These are phyloP conservation scores for Kalanchoe fedtschenkoi DNA, from an alignment of 164 flowering plant genomes.

Conservation along the genomic window DNA sequence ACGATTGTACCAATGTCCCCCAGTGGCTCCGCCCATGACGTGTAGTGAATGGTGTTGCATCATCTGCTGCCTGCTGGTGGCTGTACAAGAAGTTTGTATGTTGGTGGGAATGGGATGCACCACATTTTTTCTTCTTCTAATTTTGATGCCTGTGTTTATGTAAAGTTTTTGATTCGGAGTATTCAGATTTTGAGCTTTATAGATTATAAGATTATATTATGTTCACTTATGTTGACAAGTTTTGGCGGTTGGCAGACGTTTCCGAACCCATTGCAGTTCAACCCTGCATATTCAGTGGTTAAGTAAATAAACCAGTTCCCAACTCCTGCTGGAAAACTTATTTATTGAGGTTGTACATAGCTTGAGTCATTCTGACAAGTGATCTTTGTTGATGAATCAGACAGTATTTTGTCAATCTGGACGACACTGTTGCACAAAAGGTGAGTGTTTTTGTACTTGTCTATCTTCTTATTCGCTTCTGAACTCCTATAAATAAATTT, in stretches of 20 bases:
- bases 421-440: conserved; percentile 50
- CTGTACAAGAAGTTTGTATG: too few relatives aligned
- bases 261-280: conserved; percentile 54
- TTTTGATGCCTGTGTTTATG: too few relatives aligned
- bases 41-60: too few relatives aligned
- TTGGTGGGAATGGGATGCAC: too few relatives aligned
- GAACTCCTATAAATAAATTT: not conserved
- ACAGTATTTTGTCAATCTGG: conserved; percentile 53
- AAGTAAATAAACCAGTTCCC: conserved; percentile 28
- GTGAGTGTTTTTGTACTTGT: conserved; percentile 15
- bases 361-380: not conserved
- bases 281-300: conserved; percentile 69
- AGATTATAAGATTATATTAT: too few relatives aligned
- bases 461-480: not conserved
- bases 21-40: too few relatives aligned
- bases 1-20: too few relatives aligned
- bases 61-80: too few relatives aligned
- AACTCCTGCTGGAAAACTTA: not conserved
- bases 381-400: too few relatives aligned
- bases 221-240: not conserved
- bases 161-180: too few relatives aligned
- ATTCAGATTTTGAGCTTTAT: too few relatives aligned
- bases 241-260: conserved; percentile 33
- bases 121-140: too few relatives aligned
- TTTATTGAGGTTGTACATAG: not conserved